phyloP scores from a whole-genome alignment of 371 early-diverging fungal species.

The Rhizopus stolonifer region DNA sequence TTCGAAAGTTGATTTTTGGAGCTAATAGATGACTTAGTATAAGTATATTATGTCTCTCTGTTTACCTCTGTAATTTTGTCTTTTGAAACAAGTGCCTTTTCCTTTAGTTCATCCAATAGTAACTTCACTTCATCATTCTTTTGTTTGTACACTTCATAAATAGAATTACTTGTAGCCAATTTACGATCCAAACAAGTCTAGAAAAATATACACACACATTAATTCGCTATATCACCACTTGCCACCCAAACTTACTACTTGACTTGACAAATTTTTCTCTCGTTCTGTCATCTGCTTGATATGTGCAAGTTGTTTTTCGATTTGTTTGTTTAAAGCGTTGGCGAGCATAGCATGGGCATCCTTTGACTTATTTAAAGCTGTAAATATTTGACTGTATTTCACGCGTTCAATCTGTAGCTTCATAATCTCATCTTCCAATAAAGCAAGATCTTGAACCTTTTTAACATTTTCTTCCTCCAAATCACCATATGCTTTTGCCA shows the following conservation, averaged over 20 bases:
- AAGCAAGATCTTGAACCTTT: constrained; percentile 68
- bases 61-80: constrained; percentile 22
- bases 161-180: constrained; percentile 41
- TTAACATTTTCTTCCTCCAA: constrained; percentile 79
- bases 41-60: neutral
- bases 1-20: constrained; percentile 57
- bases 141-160: constrained; percentile 42
- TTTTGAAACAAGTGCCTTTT: constrained; percentile 31
- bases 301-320: constrained; percentile 44
- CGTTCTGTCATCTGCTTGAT: constrained; percentile 41
- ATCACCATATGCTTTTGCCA: constrained; percentile 76
- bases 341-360: constrained; percentile 38
- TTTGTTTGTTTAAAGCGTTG: constrained; percentile 30
- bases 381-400: constrained; percentile 47
- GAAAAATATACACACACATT: constrained; percentile 1
- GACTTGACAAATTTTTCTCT: constrained; percentile 26
- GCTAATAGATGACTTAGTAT: constrained; percentile 17
- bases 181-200: constrained; percentile 28
- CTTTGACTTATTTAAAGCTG: constrained; percentile 34
- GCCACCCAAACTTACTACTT: constrained; percentile 29
- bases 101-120: constrained; percentile 43
- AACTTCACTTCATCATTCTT: constrained; percentile 51
- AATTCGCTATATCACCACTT: neutral
- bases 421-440: constrained; percentile 75
- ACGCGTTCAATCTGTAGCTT: constrained; percentile 67